These are phyloP conservation scores for Pistacia integerrima DNA, from an alignment of 345 rosid genomes.

Conservation along the genomic window DNA sequence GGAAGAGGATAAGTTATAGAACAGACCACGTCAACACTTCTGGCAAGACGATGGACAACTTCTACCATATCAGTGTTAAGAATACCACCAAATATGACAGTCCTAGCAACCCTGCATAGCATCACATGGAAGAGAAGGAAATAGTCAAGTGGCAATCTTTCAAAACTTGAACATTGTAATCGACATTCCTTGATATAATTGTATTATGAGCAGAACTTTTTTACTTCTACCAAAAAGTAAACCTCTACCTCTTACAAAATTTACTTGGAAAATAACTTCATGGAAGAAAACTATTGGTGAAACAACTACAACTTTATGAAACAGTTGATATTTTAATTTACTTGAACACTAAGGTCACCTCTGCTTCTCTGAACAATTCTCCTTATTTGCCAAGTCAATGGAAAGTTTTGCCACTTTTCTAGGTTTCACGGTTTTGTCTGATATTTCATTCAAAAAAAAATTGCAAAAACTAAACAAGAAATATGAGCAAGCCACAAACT, in stretches of 20 bases:
- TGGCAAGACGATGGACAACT: conserved; percentile 60
- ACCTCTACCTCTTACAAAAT: neutral
- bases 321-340: neutral
- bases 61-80: conserved; percentile 67
- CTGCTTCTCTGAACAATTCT: conserved; percentile 82
- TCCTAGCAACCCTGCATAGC: conserved; percentile 80
- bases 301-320: neutral
- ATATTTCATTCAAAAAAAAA: conserved; percentile 25
- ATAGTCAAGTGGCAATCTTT: neutral
- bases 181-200: conserved; percentile 1
- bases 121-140: conserved; percentile 17
- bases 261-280: neutral
- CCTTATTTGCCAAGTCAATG: conserved; percentile 52
- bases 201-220: neutral
- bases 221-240: too few relatives aligned
- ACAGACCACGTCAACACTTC: conserved; percentile 72
- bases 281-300: neutral
- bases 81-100: conserved; percentile 88
- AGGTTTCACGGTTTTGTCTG: conserved; percentile 51
- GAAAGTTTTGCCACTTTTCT: conserved; percentile 46
- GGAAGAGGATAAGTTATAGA: conserved; percentile 87
- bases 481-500: conserved; percentile 14
- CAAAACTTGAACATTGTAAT: neutral
- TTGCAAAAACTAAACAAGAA: conserved; percentile 6
- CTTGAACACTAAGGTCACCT: conserved; percentile 44